These are phyloP conservation scores for Microdochium bolleyi DNA, from an alignment of 2,329 filamentous ascomycete genomes.

Conservation along the genomic window DNA sequence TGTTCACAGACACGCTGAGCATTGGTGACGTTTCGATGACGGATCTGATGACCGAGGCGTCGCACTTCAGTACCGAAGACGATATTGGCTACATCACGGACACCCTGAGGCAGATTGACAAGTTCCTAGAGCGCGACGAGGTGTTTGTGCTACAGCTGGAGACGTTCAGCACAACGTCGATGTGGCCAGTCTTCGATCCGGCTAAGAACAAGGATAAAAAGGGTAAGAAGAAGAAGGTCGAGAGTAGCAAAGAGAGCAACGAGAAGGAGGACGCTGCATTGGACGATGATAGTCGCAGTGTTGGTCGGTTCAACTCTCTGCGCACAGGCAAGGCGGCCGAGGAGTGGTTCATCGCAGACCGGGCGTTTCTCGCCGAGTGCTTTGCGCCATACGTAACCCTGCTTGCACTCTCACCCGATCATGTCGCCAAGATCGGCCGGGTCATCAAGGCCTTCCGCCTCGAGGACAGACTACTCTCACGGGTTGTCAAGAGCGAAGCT, in stretches of 20 bases:
- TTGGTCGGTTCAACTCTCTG: not conserved
- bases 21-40: not conserved
- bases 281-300: too few species aligned
- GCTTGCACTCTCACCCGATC: not conserved
- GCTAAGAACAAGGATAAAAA: not conserved
- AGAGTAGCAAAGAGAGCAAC: not conserved
- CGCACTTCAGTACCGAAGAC: not conserved
- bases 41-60: not conserved
- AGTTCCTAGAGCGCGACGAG: not conserved
- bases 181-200: not conserved
- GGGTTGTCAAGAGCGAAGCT: not conserved
- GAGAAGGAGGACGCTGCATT: not conserved
- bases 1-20: not conserved
- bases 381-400: not conserved
- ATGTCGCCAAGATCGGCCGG: not conserved
- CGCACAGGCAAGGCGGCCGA: not conserved
- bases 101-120: not conserved
- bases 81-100: not conserved
- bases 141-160: not conserved
- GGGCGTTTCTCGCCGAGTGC: not conserved
- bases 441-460: not conserved
- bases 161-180: not conserved
- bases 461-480: not conserved
- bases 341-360: not conserved
- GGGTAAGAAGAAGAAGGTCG: not conserved